phyloP scores from a whole-genome alignment of 1,284 basidiomycete genomes.

The Singerocomus rubriflavus region DNA sequence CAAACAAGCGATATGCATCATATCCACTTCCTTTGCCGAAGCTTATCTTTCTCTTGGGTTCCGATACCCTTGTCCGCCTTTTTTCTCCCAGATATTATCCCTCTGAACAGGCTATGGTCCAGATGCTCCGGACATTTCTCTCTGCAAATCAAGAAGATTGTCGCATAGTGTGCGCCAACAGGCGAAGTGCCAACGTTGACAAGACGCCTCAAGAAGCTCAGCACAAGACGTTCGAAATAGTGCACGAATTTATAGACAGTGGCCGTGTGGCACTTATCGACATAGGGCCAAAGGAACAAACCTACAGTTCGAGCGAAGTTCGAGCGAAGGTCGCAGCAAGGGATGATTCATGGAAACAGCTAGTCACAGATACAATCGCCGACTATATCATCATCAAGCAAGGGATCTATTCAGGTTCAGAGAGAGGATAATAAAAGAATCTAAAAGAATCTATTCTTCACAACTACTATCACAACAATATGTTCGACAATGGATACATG shows the following conservation, averaged over 20 bases:
- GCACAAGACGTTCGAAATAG: slow-evolving; percentile 33
- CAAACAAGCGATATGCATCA: slow-evolving; percentile 5
- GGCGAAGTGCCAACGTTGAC: slow-evolving; percentile 32
- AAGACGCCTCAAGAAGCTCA: slow-evolving; percentile 30
- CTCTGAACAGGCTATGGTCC: slow-evolving; percentile 50
- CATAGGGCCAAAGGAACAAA: slow-evolving; percentile 53
- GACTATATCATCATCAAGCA: slow-evolving; percentile 54
- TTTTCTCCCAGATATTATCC: slow-evolving; percentile 80
- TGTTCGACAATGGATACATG: slow-evolving; percentile 6
- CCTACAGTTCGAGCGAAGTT: slow-evolving; percentile 73
- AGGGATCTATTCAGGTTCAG: slow-evolving; percentile 43
- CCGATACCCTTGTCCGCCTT: slow-evolving; percentile 86
- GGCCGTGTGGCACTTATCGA: slow-evolving; percentile 58
- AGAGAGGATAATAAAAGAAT: slow-evolving; percentile 4
- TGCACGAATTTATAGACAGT: slow-evolving; percentile 49
- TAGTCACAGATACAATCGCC: slow-evolving; percentile 44
- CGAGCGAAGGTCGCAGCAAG: slow-evolving; percentile 46
- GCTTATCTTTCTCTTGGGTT: slow-evolving; percentile 75
- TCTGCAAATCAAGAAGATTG: slow-evolving; percentile 58
- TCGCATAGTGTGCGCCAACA: slow-evolving; percentile 68
- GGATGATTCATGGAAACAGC: slow-evolving; percentile 36
- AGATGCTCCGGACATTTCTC: slow-evolving; percentile 61
- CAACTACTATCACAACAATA: slow-evolving; percentile 2
- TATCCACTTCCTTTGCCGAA: slow-evolving; percentile 33
- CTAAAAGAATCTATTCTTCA: slow-evolving; percentile 12